Conservation (phyloP, 257 asterid species). For the Solanum chaucha region DNA sequence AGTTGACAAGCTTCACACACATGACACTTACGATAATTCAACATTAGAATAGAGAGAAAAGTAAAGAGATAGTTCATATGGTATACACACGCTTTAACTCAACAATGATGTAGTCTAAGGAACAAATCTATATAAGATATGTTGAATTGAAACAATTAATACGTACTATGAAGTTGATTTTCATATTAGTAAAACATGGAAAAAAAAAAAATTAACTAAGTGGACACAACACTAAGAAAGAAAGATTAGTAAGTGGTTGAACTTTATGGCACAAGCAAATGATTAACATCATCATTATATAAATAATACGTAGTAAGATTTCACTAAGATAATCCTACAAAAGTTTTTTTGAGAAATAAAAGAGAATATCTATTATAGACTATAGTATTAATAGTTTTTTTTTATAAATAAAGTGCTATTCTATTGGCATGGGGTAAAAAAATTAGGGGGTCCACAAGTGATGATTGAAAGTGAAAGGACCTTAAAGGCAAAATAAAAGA, state of each 20-base stretch:
- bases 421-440: neutral
- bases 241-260: neutral
- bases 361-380: neutral
- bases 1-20: no score
- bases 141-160: neutral
- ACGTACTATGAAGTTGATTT: neutral
- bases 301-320: conserved; percentile 9
- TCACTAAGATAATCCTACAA: neutral
- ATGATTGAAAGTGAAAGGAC: conserved; percentile 41
- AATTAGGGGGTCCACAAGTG: conserved; percentile 8
- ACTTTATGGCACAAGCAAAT: conserved; percentile 14
- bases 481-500: neutral
- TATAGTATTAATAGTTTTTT: neutral
- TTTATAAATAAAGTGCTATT: neutral
- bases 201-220: no score
- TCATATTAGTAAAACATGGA: neutral
- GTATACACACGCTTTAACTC: neutral
- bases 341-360: neutral
- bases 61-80: no score
- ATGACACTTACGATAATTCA: no score
- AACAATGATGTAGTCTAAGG: neutral
- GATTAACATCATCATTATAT: conserved; percentile 30
- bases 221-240: neutral
- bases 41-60: no score
- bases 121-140: neutral